Percentiles rank a stretch among this genome's conserved stretches.
These are phyloP conservation scores for Leccinum fibrillosum DNA, from an alignment of 768 basidiomycete species.

Conservation along the genomic window DNA sequence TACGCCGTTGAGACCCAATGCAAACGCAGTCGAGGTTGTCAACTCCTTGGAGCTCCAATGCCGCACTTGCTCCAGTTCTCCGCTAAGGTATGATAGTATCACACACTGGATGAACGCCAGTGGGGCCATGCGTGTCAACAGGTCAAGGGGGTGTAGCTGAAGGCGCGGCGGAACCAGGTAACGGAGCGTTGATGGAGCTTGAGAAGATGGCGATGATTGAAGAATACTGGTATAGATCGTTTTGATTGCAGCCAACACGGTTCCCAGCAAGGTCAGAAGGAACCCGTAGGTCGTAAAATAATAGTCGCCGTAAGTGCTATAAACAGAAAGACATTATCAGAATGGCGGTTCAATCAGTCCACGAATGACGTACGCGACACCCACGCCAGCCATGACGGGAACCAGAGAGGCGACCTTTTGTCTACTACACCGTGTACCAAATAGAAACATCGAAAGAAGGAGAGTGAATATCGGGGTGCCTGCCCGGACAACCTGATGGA, in stretches of 20 bases:
- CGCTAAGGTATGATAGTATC: conserved; percentile 69
- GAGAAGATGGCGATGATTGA: conserved; percentile 41
- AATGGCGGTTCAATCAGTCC: neutral
- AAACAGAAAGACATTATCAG: neutral
- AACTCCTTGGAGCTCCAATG: conserved; percentile 42
- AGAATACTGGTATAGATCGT: conserved; percentile 88
- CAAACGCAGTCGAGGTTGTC: conserved; percentile 40
- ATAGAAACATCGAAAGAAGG: conserved; percentile 65
- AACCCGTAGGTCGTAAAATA: conserved; percentile 86
- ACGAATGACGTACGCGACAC: conserved; percentile 61
- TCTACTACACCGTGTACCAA: conserved; percentile 56
- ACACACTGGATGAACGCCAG: conserved; percentile 88
- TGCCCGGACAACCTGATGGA: conserved; percentile 96
- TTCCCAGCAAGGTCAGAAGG: conserved; percentile 84
- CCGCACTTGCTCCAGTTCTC: conserved; percentile 70
- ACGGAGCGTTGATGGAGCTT: conserved; percentile 14
- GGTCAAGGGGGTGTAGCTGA: conserved; percentile 72
- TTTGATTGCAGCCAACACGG: conserved; percentile 88
- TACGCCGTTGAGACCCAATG: conserved; percentile 71
- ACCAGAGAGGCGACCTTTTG: conserved; percentile 69
- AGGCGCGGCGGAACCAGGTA: conserved; percentile 34
- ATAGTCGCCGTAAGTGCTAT: conserved; percentile 93
- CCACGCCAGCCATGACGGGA: conserved; percentile 88
- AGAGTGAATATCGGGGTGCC: conserved; percentile 93
- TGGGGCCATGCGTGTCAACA: conserved; percentile 87